Evolutionary conservation across 768 basidiomycete genomes (phyloP), one percentile per base, ranked within the genome.

Genomic region (Trametes sanguinea): DNA sequence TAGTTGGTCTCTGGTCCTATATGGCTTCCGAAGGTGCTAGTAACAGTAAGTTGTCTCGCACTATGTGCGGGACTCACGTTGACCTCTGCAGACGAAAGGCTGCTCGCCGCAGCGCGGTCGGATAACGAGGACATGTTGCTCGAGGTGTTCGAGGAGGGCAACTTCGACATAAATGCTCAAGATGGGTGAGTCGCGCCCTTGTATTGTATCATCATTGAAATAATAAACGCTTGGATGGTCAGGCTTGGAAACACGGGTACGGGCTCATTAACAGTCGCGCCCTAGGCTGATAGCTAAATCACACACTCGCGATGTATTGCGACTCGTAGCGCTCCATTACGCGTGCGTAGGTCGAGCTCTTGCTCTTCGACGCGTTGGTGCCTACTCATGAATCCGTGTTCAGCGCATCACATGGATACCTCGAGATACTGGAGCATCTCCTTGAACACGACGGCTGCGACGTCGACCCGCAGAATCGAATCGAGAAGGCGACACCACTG

Each of bases 181-280:
- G 92, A 94, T 70, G 89, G 90, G 91, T 91, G 69, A 65, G 89
- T 80, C n/a, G 13, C 11, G 35, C 6, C 6, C 11, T 37, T 37
- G 14, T 17, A 14, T 13, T 17, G 29, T 7, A 51, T 17, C 22
- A 11, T 37, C 35, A 37, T 37, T 37, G 35, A 14, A 40, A 5
- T 55, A 14, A 50, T 27, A 2, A 2, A 8, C 7, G 3, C 11
- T 14, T 4, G 1, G n/a, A n/a, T 16, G n/a, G 47, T 51, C 67
- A 80, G 76, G 16, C 71, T 92, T 68, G 92, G 92, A 54, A 91
- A 94, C 73, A 94, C 92, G 61, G 87, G 91, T 91, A 73, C 64
- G 83, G 76, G 22, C 10, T 16, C 39, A 37, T 30, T 4, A 16
- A 8, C 44, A 27, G 27, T 30, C 32, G 10, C 17, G n/a, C 6